phyloP scores from a whole-genome alignment of 225 moss, liverwort and hornwort genomes.

The Pseudoscleropodium purum region DNA sequence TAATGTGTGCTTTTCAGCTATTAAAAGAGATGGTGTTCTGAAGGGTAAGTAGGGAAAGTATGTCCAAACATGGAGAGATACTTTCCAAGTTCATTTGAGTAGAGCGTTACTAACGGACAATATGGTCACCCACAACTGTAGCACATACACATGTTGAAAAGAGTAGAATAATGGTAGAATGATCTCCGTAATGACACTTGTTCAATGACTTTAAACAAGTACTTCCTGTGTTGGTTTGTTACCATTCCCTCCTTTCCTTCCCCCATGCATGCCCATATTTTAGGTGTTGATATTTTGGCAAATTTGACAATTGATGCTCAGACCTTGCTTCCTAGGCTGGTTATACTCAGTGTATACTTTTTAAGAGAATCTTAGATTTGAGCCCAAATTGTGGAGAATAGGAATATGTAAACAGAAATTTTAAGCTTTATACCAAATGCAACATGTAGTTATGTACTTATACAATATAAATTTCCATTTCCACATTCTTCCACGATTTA shows the following conservation, averaged over 20 bases:
- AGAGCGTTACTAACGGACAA: neutral
- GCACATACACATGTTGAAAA: neutral
- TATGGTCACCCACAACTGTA: neutral
- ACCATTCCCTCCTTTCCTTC: neutral
- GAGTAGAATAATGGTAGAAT: neutral
- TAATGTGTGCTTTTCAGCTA: neutral
- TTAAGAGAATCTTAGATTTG: neutral
- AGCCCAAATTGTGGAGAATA: neutral
- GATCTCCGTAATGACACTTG: neutral
- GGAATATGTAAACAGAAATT: neutral
- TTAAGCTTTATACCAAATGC: neutral
- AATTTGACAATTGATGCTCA: neutral
- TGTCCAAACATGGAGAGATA: neutral
- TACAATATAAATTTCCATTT: neutral
- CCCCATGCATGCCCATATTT: neutral
- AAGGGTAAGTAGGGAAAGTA: too few species aligned
- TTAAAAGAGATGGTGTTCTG: neutral
- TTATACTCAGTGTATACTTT: neutral
- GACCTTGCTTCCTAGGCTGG: neutral
- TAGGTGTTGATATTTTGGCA: neutral
- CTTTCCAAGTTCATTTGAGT: neutral
- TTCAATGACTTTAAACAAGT: neutral
- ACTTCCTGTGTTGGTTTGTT: neutral
- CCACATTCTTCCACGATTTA: neutral
- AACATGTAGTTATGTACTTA: neutral